phyloP scores from a whole-genome alignment of 352 stramenopile genomes.

The Phytophthora pinifolia region DNA sequence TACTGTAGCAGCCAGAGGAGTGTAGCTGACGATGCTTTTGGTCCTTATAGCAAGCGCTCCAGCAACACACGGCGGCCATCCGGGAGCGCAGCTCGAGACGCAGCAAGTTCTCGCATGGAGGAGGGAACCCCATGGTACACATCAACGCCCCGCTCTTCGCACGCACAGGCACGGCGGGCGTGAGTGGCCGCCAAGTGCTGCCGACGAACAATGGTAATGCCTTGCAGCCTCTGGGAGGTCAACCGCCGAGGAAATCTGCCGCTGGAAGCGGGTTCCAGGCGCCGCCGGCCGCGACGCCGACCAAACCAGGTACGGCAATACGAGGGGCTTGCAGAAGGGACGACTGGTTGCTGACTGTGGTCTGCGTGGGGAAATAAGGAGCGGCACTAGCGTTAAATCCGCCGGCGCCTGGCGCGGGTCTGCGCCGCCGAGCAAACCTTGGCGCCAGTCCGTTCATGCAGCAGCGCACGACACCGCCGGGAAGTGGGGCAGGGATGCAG shows the following conservation, averaged over 20 bases:
- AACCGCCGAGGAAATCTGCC: slow-evolving; percentile 12
- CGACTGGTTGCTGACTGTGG: neutral
- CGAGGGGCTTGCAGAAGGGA: neutral
- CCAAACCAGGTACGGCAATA: slow-evolving; percentile 25
- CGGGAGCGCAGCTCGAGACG: slow-evolving; percentile 72
- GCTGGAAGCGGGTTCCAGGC: slow-evolving; percentile 22
- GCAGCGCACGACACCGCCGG: slow-evolving; percentile 39
- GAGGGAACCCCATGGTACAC: slow-evolving; percentile 73
- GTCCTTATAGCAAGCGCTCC: slow-evolving; percentile 53
- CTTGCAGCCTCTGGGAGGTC: slow-evolving; percentile 27
- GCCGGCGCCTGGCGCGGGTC: slow-evolving; percentile 29
- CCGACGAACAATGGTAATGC: slow-evolving; percentile 23
- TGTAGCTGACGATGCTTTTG: slow-evolving; percentile 8
- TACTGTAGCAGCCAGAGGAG: neutral
- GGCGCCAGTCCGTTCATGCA: slow-evolving; percentile 77
- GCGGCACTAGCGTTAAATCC: slow-evolving; percentile 17
- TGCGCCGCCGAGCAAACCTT: slow-evolving; percentile 69
- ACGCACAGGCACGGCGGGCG: slow-evolving; percentile 32
- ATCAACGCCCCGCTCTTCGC: slow-evolving; percentile 79
- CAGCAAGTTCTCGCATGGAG: slow-evolving; percentile 81
- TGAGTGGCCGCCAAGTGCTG: slow-evolving; percentile 23
- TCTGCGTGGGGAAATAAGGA: slow-evolving; percentile 6
- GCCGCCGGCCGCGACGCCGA: slow-evolving; percentile 13
- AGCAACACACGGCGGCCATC: slow-evolving; percentile 67
- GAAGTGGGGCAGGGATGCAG: slow-evolving; percentile 23